phyloP scores from a whole-genome alignment of 2,329 filamentous ascomycete genomes.

The Penicillium sp. region DNA sequence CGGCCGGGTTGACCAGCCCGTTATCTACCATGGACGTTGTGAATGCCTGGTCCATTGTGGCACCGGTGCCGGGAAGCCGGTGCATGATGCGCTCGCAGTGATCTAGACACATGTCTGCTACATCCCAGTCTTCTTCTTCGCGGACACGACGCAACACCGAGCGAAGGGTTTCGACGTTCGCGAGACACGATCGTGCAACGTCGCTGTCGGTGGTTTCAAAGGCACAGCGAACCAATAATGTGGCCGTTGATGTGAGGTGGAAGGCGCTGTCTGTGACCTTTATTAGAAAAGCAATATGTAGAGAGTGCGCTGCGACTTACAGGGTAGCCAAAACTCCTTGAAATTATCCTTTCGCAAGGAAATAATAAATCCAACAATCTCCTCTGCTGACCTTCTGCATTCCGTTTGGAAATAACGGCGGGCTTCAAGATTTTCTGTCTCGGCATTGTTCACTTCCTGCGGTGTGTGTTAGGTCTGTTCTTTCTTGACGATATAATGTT shows the following conservation, averaged over 20 bases:
- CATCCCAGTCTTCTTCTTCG: slow-evolving; percentile 53
- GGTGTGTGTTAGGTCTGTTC: slow-evolving; percentile 7
- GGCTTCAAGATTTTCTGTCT: slow-evolving; percentile 46
- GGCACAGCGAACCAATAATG: slow-evolving; percentile 50
- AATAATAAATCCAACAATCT: slow-evolving; percentile 50
- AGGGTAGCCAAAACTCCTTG: slow-evolving; percentile 52
- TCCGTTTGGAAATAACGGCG: slow-evolving; percentile 49
- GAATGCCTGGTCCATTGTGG: slow-evolving; percentile 19
- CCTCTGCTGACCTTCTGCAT: slow-evolving; percentile 43
- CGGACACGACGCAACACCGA: slow-evolving; percentile 47
- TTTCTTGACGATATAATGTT: neutral
- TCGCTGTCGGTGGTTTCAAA: slow-evolving; percentile 50
- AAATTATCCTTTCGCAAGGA: slow-evolving; percentile 48
- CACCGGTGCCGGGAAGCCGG: slow-evolving; percentile 34
- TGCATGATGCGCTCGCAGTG: slow-evolving; percentile 47
- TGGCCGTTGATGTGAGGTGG: slow-evolving; percentile 53
- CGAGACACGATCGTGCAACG: slow-evolving; percentile 46
- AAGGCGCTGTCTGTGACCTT: slow-evolving; percentile 46
- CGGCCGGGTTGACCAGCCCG: slow-evolving; percentile 37
- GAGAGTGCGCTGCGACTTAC: too few relatives aligned
- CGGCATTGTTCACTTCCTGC: slow-evolving; percentile 43
- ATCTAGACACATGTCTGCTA: slow-evolving; percentile 54
- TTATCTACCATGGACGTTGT: slow-evolving; percentile 23
- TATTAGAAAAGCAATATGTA: slow-evolving; percentile 7
- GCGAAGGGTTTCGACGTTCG: slow-evolving; percentile 48